Base-by-base conservation (phyloP, 257 asterid species). In the Buddleja alternifolia region DNA sequence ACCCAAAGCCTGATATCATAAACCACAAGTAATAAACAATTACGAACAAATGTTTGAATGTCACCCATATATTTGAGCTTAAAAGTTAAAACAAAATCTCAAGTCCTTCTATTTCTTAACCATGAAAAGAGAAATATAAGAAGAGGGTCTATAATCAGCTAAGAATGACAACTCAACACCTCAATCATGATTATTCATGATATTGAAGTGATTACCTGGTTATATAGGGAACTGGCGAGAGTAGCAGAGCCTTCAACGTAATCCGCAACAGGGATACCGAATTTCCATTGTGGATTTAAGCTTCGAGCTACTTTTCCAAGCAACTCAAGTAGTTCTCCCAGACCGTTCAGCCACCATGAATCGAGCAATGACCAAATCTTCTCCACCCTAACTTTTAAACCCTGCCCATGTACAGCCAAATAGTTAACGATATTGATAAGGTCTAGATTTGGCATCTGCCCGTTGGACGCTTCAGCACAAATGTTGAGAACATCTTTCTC, bases 361-460 rank as follows among this genome's bases (percentile, higher is more conserved):
- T 86, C 83, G 23, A 91, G 78, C 88, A 91, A 78, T 40, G 93
- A 78, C 89, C 85, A 81, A 64, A 82, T 53, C 74, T 87, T 94
- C 54, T 83, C 90, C 57, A 91, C 89, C 83, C 88, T 84, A 74
- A 94, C 97, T 70, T 68, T 84, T 62, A 91, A 89, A 42, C 97
- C 86, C 78, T 87, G 97, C 39, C 92, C 95, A 63, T 91, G 92
- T 34, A 84, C 95, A 56, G 99, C 97, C 83, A 94, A 84, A 71
- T 91, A 91, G 68, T 91, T 84, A 65, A 89, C 97, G 69, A 94
- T 72, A 70, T 91, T 94, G 70, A 94, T 81, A 71, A 94, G 90
- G 78, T 94, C 97, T 39, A 91, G 86, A 73, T 94, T 94, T 71
- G 99, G 97, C 99, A 94, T 91, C 84, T 94, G 99, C 64, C 99